Evolutionary conservation across 2,329 filamentous ascomycete species (phyloP).

Genomic region (Huntiella abstrusa): DNA sequence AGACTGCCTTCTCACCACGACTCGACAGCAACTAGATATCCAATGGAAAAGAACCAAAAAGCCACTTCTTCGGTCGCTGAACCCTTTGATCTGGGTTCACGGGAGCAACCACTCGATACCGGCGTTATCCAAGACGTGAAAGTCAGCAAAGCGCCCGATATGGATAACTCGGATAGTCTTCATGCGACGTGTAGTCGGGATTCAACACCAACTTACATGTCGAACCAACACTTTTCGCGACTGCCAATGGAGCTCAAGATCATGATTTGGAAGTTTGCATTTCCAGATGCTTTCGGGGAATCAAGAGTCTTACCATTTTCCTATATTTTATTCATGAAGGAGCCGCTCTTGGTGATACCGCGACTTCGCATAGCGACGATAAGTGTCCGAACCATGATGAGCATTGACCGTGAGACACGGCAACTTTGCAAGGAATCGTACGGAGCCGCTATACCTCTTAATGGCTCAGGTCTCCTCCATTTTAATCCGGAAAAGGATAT

Average conservation of each 20-base stretch:
- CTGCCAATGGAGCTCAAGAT: conserved; percentile 4
- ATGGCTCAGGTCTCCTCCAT: not conserved
- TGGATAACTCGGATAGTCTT: not conserved
- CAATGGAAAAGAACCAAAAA: no score
- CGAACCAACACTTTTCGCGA: not conserved
- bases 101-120: not conserved
- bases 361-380: not conserved
- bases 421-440: conserved; percentile 1
- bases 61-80: not conserved
- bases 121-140: not conserved
- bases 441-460: not conserved
- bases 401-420: conserved; percentile 5
- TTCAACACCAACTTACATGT: not conserved
- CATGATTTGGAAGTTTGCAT: conserved; percentile 8
- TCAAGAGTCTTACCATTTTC: conserved; percentile 2
- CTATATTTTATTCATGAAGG: not conserved
- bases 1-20: no score
- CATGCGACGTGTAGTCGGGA: conserved; percentile 3
- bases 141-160: not conserved
- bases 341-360: not conserved
- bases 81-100: not conserved
- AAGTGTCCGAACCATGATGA: conserved; percentile 5
- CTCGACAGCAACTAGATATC: no score
- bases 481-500: conserved; percentile 4
- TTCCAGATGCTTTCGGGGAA: not conserved